phyloP scores from a whole-genome alignment of 306 rosid species.

The peach (Prunus persica) region DNA sequence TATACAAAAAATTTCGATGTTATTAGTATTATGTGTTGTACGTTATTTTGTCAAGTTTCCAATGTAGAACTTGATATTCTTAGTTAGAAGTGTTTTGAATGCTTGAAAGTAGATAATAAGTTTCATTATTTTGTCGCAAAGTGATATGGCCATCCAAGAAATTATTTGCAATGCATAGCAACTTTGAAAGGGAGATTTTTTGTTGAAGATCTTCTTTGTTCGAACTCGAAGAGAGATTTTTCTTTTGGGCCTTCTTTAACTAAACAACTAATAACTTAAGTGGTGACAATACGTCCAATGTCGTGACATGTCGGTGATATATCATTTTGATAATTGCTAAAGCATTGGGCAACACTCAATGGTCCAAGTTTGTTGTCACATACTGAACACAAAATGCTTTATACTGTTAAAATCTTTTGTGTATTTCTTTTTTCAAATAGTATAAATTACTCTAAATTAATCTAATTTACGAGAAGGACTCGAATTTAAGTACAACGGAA shows the following conservation, averaged over 20 bases:
- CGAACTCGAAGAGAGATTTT: neutral
- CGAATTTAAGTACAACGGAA: no score
- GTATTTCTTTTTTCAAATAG: neutral
- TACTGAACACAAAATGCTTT: constrained; percentile 1
- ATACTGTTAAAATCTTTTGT: constrained; percentile 14
- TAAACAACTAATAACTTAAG: constrained; percentile 11
- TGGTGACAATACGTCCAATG: constrained; percentile 2
- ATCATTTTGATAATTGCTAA: constrained; percentile 15
- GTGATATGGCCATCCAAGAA: constrained; percentile 40
- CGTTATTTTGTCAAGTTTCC: no score
- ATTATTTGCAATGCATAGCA: neutral
- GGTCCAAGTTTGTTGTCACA: constrained; percentile 5
- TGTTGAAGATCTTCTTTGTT: neutral
- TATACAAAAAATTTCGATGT: no score
- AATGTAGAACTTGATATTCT: no score
- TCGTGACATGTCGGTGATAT: constrained; percentile 19
- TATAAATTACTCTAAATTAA: no score
- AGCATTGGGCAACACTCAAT: constrained; percentile 1
- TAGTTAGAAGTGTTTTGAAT: no score
- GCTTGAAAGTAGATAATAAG: neutral
- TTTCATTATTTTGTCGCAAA: constrained; percentile 51
- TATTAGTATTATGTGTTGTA: no score
- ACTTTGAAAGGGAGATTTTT: neutral
- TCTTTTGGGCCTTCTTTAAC: neutral
- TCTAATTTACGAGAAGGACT: no score